Conservation (phyloP, 345 rosid species). For the Fremontodendron californicum region DNA sequence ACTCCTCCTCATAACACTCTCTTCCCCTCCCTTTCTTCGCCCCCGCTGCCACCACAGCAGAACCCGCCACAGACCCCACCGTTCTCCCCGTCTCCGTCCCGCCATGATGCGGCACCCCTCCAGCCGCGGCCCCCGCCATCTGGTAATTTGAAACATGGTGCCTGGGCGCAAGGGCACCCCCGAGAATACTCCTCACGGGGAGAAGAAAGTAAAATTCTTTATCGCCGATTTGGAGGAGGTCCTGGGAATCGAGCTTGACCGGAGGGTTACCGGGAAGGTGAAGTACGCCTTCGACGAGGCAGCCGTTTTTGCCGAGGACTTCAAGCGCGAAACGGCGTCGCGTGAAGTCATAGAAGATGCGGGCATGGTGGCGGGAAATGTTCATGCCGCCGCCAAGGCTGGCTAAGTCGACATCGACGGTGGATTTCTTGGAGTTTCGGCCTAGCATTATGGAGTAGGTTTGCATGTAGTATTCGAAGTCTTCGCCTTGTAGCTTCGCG, state of each 20-base stretch:
- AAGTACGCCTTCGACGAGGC: constrained; percentile 91
- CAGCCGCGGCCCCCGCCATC: constrained; percentile 29
- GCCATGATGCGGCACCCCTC: constrained; percentile 40
- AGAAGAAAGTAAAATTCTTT: constrained; percentile 87
- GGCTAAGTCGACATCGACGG: constrained; percentile 84
- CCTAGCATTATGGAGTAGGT: constrained; percentile 91
- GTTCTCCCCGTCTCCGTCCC: constrained; percentile 32
- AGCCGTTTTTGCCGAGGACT: constrained; percentile 93
- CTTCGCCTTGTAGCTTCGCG: constrained; percentile 94
- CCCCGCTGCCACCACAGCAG: constrained; percentile 15
- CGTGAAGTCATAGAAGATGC: constrained; percentile 88
- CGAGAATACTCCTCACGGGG: constrained; percentile 78
- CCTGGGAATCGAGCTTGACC: constrained; percentile 87
- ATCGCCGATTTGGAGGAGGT: constrained; percentile 87
- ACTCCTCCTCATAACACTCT: constrained; percentile 53
- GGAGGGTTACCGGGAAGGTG: constrained; percentile 92
- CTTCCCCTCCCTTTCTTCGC: constrained; percentile 63
- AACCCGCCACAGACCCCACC: constrained; percentile 20
- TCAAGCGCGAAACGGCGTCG: constrained; percentile 93
- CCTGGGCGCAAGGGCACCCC: constrained; percentile 67
- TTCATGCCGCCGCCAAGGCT: constrained; percentile 99
- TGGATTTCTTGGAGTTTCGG: constrained; percentile 91
- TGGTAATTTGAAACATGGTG: constrained; percentile 38
- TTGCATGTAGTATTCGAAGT: constrained; percentile 94
- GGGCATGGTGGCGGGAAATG: constrained; percentile 91